phyloP scores from a whole-genome alignment of 768 basidiomycete species.

The Clathrus columnatus region DNA sequence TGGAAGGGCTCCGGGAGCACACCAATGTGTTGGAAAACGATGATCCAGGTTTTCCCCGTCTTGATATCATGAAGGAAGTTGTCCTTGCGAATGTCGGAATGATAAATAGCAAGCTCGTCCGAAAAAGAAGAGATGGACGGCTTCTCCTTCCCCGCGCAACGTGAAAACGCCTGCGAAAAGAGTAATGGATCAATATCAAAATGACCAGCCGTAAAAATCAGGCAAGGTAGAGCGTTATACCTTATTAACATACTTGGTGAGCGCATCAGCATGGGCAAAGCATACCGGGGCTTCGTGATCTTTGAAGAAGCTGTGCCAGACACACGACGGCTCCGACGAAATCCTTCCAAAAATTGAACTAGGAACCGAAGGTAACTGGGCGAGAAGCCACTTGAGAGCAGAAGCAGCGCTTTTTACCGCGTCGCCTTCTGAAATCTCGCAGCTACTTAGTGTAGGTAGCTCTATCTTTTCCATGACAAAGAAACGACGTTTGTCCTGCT shows the following conservation, averaged over 20 bases:
- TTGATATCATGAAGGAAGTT: not conserved
- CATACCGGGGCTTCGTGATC: conserved; percentile 1
- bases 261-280: not conserved
- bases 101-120: not conserved
- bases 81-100: not conserved
- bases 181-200: no score
- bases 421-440: conserved; percentile 4
- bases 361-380: conserved; percentile 4
- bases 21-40: not conserved
- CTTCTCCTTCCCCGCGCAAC: no score
- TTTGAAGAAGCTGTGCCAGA: conserved; percentile 5
- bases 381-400: conserved; percentile 4
- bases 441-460: not conserved
- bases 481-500: not conserved
- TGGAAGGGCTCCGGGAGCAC: not conserved
- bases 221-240: no score
- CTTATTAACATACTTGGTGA: no score
- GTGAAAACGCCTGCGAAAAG: no score
- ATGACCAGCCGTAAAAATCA: no score
- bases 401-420: conserved; percentile 4
- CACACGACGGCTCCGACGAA: no score
- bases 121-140: no score
- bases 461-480: conserved; percentile 1
- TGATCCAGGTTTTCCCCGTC: not conserved
- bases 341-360: not conserved